Evolutionary conservation across 768 basidiomycete species (phyloP).

Genomic region (Flagelloscypha sp.): DNA sequence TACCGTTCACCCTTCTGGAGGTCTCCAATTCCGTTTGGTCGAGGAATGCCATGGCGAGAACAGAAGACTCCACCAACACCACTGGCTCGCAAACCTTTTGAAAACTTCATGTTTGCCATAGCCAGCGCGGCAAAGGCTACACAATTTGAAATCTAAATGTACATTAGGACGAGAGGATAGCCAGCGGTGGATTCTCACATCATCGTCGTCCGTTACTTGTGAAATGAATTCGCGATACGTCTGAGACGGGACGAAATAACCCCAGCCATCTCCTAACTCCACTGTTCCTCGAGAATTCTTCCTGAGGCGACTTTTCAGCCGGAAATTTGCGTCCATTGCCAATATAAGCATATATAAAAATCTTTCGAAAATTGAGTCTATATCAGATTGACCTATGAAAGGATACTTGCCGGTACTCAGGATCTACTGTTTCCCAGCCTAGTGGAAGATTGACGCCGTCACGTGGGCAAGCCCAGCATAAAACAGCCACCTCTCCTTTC

Average conservation of each 20-base stretch:
- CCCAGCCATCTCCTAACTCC: conserved; percentile 18
- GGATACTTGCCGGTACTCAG: no score
- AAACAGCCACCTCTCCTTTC: conserved; percentile 11
- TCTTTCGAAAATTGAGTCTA: conserved; percentile 3
- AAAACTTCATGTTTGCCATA: conserved; percentile 12
- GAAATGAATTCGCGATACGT: conserved; percentile 18
- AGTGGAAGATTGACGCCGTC: conserved; percentile 12
- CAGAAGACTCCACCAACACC: conserved; percentile 23
- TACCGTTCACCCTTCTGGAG: conserved; percentile 25
- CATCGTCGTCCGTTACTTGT: conserved; percentile 12
- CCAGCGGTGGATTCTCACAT: conserved; percentile 11
- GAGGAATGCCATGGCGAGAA: conserved; percentile 21
- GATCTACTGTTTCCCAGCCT: conserved; percentile 10
- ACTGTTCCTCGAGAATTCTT: conserved; percentile 15
- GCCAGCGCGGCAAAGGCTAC: conserved; percentile 20
- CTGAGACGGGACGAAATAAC: conserved; percentile 20
- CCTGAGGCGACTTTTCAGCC: conserved; percentile 4
- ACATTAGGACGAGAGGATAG: not conserved
- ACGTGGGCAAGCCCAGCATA: conserved; percentile 19
- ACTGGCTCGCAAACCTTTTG: conserved; percentile 16
- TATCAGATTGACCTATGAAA: no score
- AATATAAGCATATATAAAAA: conserved; percentile 6
- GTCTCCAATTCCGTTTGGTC: conserved; percentile 19
- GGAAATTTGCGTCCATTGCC: conserved; percentile 5
- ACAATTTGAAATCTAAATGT: conserved; percentile 20